A percentile compares a stretch with the other conserved stretches of the same genome.
Evolutionary conservation across 345 rosid genomes (phyloP).

Genomic region (Turnera subulata): DNA sequence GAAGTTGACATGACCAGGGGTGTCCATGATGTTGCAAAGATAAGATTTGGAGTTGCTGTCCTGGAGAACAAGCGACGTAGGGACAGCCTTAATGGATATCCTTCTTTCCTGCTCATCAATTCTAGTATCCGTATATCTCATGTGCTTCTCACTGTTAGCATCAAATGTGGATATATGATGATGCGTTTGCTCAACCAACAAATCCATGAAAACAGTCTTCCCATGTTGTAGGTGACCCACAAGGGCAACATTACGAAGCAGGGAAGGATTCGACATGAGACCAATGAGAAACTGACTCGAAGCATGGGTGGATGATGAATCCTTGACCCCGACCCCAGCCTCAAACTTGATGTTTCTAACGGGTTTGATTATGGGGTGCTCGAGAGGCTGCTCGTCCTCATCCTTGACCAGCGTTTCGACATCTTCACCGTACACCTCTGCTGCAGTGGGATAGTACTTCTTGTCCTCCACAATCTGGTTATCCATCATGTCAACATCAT

Average conservation of each 20-base stretch:
- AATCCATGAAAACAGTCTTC: conserved; percentile 91
- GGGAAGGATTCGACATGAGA: conserved; percentile 82
- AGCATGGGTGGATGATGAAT: conserved; percentile 79
- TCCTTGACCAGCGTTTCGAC: conserved; percentile 96
- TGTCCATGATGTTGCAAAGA: conserved; percentile 86
- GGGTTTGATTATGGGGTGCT: conserved; percentile 84
- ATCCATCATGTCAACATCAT: conserved; percentile 86
- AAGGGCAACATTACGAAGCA: conserved; percentile 92
- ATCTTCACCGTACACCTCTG: conserved; percentile 94
- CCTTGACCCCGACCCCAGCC: conserved; percentile 96
- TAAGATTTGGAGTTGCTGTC: conserved; percentile 90
- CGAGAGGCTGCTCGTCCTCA: conserved; percentile 92
- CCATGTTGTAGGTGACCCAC: conserved; percentile 96
- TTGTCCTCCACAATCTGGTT: conserved; percentile 94
- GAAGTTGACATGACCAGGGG: conserved; percentile 91
- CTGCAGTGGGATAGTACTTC: conserved; percentile 96
- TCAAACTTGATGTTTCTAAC: conserved; percentile 76
- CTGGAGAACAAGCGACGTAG: conserved; percentile 95
- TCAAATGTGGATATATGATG: conserved; percentile 88
- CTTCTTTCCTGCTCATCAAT: conserved; percentile 96
- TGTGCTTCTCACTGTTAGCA: conserved; percentile 74
- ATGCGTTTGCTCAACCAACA: conserved; percentile 98
- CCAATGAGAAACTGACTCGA: conserved; percentile 92
- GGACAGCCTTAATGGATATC: conserved; percentile 89
- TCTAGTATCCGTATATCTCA: conserved; percentile 88